Conservation (phyloP, 2,329 filamentous ascomycete genomes). For the Verticillium tricorpus region DNA sequence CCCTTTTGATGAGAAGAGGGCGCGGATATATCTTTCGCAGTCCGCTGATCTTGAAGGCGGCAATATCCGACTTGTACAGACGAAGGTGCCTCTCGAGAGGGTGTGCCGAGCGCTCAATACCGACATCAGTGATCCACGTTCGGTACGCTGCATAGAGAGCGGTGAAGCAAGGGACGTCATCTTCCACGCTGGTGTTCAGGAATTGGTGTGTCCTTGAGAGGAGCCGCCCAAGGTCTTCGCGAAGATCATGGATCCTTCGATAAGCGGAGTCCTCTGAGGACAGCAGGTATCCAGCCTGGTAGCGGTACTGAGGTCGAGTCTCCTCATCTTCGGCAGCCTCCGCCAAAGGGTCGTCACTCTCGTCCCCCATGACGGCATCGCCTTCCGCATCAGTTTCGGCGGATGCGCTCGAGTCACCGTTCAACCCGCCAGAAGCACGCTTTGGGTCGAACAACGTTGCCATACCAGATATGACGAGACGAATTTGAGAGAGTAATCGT, state of each 20-base stretch:
- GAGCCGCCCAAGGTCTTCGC: constrained; percentile 73
- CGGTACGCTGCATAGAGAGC: constrained; percentile 87
- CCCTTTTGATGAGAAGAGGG: constrained; percentile 84
- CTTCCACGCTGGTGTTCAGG: constrained; percentile 78
- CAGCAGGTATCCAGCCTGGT: constrained; percentile 82
- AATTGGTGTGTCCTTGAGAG: constrained; percentile 83
- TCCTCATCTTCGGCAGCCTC: constrained; percentile 75
- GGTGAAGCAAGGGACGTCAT: constrained; percentile 94
- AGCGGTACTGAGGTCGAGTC: constrained; percentile 80
- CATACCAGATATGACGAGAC: constrained; percentile 85
- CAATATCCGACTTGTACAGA: constrained; percentile 79
- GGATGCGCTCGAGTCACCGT: constrained; percentile 19
- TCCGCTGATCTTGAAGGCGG: constrained; percentile 92
- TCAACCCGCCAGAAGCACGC: constrained; percentile 54
- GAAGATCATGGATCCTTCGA: constrained; percentile 70
- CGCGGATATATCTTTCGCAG: constrained; percentile 89
- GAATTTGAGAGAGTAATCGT: constrained; percentile 78
- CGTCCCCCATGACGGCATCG: constrained; percentile 49
- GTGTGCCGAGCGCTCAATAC: constrained; percentile 91
- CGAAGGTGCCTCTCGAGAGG: constrained; percentile 83
- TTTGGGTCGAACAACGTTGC: constrained; percentile 84
- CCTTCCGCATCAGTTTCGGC: constrained; percentile 38
- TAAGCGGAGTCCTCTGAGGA: constrained; percentile 57
- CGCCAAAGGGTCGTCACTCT: constrained; percentile 53
- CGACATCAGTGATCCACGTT: constrained; percentile 96